Percentiles rank a stretch among this genome's conserved stretches.
phyloP scores from a whole-genome alignment of 345 rosid genomes.

The Arabidopsis arenosa region DNA sequence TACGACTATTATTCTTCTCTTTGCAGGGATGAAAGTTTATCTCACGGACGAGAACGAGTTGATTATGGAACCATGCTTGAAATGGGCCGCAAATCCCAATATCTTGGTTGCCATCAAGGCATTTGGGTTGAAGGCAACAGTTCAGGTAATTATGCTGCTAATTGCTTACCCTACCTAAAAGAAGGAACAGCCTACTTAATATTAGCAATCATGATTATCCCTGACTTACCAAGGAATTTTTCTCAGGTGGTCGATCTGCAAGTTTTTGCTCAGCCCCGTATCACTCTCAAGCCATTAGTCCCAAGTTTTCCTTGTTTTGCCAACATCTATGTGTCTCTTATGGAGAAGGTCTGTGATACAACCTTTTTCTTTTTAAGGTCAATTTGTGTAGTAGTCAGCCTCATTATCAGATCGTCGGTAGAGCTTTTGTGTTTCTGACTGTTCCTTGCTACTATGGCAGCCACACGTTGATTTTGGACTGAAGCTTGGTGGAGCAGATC shows the following conservation, averaged over 20 bases:
- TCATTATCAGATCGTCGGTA: background rate
- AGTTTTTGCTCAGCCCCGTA: constrained; percentile 88
- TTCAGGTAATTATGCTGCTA: constrained; percentile 62
- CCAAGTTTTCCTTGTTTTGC: constrained; percentile 98
- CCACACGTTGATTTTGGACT: constrained; percentile 97
- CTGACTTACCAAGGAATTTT: constrained; percentile 4
- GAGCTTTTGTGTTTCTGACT: constrained; percentile 21
- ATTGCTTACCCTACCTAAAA: background rate
- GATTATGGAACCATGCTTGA: constrained; percentile 89
- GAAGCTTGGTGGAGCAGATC: constrained; percentile 91
- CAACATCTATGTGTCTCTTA: constrained; percentile 79
- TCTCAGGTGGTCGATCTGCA: constrained; percentile 87
- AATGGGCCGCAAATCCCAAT: constrained; percentile 97
- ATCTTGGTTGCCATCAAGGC: constrained; percentile 79
- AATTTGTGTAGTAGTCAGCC: background rate
- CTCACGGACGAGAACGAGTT: constrained; percentile 94
- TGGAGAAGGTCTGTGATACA: constrained; percentile 77
- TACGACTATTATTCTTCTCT: constrained; percentile 23
- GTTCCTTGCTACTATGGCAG: constrained; percentile 53
- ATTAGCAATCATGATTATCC: background rate
- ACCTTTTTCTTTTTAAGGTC: background rate
- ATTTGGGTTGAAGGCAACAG: constrained; percentile 89
- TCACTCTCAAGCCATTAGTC: constrained; percentile 93
- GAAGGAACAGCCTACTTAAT: background rate
- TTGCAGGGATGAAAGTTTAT: constrained; percentile 92